Evolutionary conservation across 2,329 filamentous ascomycete genomes (phyloP).

Genomic region (Colletotrichum ledebouriae): DNA sequence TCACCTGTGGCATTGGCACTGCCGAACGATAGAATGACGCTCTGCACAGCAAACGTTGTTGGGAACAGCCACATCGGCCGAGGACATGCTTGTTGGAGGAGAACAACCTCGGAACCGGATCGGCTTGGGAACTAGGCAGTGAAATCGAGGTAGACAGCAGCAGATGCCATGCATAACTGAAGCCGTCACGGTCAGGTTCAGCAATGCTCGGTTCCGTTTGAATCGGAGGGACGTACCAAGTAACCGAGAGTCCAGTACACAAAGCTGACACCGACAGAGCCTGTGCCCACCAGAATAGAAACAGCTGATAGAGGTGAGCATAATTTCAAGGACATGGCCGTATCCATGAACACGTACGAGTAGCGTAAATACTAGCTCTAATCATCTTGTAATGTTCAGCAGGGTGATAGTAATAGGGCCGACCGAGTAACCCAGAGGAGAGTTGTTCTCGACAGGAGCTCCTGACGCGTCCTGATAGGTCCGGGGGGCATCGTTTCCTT

Average conservation of each 20-base stretch:
- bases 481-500: slow-evolving; percentile 41
- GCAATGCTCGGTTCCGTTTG: neutral
- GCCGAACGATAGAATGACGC: slow-evolving; percentile 73
- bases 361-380: slow-evolving; percentile 72
- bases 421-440: slow-evolving; percentile 72
- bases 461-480: slow-evolving; percentile 51
- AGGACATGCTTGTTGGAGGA: slow-evolving; percentile 76
- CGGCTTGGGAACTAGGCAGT: slow-evolving; percentile 76
- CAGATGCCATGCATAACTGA: slow-evolving; percentile 65
- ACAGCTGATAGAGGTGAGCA: slow-evolving; percentile 58
- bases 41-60: slow-evolving; percentile 73
- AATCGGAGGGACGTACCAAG: slow-evolving; percentile 64
- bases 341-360: slow-evolving; percentile 53
- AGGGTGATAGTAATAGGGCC: slow-evolving; percentile 68
- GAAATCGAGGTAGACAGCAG: slow-evolving; percentile 72
- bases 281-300: slow-evolving; percentile 68
- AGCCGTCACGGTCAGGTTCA: slow-evolving; percentile 46
- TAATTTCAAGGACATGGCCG: neutral
- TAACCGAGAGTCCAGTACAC: slow-evolving; percentile 76
- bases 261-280: slow-evolving; percentile 72
- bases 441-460: slow-evolving; percentile 70
- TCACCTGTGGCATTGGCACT: slow-evolving; percentile 68
- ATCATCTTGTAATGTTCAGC: slow-evolving; percentile 73
- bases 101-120: slow-evolving; percentile 75
- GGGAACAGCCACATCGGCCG: slow-evolving; percentile 74